Evolutionary conservation across 129 eudicot genomes (phyloP).

Genomic region (Pulicaria dysenterica): DNA sequence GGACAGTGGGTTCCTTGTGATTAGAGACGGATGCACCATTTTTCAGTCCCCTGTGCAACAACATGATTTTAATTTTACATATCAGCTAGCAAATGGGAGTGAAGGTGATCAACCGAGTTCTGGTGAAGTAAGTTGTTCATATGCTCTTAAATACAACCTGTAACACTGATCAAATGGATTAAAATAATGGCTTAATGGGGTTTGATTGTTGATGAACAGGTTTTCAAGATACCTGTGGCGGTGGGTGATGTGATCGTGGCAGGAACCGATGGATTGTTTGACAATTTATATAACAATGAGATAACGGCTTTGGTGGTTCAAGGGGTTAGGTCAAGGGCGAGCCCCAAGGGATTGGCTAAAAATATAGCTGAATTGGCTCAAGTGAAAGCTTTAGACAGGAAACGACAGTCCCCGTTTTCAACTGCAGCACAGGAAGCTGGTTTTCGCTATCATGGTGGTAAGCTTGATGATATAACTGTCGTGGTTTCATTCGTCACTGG

Average conservation of each 20-base stretch:
- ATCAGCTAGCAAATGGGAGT: conserved; percentile 61
- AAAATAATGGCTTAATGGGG: neutral
- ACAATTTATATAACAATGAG: conserved; percentile 70
- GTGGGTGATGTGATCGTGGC: conserved; percentile 87
- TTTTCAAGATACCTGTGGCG: conserved; percentile 63
- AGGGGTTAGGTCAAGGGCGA: conserved; percentile 52
- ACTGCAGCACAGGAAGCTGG: conserved; percentile 92
- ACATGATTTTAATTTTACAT: conserved; percentile 86
- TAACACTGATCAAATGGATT: neutral
- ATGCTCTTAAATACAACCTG: neutral
- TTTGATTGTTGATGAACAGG: conserved; percentile 42
- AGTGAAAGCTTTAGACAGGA: conserved; percentile 64
- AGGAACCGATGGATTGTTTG: conserved; percentile 92
- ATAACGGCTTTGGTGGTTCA: conserved; percentile 60
- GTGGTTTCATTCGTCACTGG: conserved; percentile 66
- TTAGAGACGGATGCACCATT: conserved; percentile 71
- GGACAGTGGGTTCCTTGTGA: conserved; percentile 85
- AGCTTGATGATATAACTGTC: conserved; percentile 90
- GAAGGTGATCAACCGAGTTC: conserved; percentile 85
- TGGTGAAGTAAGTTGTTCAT: conserved; percentile 66
- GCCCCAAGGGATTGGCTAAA: conserved; percentile 59
- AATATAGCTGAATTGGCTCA: conserved; percentile 78
- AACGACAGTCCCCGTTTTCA: conserved; percentile 72
- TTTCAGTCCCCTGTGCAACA: conserved; percentile 88
- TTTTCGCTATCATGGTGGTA: conserved; percentile 70